These are phyloP conservation scores for Diaporthe citri DNA, from an alignment of 2,329 filamentous ascomycete genomes.

Conservation along the genomic window DNA sequence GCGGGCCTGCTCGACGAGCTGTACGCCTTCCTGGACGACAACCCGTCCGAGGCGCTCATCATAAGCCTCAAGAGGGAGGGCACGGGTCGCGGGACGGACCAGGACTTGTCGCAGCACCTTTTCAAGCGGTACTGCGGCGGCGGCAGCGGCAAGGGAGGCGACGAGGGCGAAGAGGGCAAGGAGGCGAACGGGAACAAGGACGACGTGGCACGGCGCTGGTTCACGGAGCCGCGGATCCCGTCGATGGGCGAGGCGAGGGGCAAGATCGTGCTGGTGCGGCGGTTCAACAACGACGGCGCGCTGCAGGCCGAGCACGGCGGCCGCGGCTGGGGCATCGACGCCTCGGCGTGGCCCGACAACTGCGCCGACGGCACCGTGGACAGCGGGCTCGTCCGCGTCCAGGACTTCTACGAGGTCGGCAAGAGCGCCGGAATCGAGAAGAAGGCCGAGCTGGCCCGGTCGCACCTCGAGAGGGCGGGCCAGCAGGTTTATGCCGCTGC, in stretches of 20 bases:
- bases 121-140: constrained; percentile 77
- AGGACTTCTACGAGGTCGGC: constrained; percentile 94
- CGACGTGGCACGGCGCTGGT: constrained; percentile 72
- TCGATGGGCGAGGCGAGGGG: constrained; percentile 83
- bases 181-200: constrained; percentile 46
- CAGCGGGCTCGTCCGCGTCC: constrained; percentile 83
- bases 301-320: constrained; percentile 64
- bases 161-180: not conserved
- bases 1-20: constrained; percentile 77
- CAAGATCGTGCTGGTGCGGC: constrained; percentile 85
- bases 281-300: constrained; percentile 76
- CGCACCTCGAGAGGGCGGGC: constrained; percentile 81
- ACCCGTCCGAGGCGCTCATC: constrained; percentile 86
- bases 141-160: constrained; percentile 46
- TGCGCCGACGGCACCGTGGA: constrained; percentile 79
- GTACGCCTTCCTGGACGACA: constrained; percentile 79
- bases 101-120: constrained; percentile 81
- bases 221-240: constrained; percentile 81
- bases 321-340: constrained; percentile 71
- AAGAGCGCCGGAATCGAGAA: constrained; percentile 80
- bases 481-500: constrained; percentile 61
- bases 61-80: constrained; percentile 94
- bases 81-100: constrained; percentile 81
- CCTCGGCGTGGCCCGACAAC: constrained; percentile 86
- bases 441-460: constrained; percentile 81